Percentiles rank a stretch among this genome's conserved stretches.
Evolutionary conservation across 371 early-diverging fungal genomes (phyloP).

Genomic region (Circinella umbellata): DNA sequence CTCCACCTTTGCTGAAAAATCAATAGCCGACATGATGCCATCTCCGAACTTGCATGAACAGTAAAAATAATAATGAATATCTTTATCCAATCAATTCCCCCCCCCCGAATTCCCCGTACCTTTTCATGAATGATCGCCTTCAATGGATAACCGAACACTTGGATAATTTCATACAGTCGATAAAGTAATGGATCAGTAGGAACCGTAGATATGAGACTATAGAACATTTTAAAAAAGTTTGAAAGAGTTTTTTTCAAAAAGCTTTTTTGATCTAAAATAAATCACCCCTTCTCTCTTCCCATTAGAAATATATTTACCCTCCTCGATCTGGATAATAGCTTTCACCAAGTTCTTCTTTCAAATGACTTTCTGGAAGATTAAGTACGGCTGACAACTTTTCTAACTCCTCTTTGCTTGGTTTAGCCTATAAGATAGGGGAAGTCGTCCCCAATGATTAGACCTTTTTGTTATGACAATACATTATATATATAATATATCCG

Average conservation of each 20-base stretch:
- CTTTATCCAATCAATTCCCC: neutral
- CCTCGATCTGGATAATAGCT: constrained; percentile 64
- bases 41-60: constrained; percentile 49
- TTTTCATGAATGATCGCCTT: constrained; percentile 62
- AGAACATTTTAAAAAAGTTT: neutral
- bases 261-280: no score
- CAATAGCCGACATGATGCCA: constrained; percentile 64
- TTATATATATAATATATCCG: no score
- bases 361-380: constrained; percentile 57
- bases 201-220: constrained; percentile 47
- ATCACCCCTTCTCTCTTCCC: no score
- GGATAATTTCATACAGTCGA: constrained; percentile 59
- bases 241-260: no score
- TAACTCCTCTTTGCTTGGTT: constrained; percentile 55
- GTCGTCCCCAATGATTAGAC: no score
- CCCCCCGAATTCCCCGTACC: constrained; percentile 22
- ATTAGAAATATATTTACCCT: constrained; percentile 29
- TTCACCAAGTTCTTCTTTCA: constrained; percentile 56
- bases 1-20: constrained; percentile 64
- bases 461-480: no score
- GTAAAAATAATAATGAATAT: no score
- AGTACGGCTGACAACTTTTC: constrained; percentile 53
- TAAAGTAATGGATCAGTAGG: constrained; percentile 63
- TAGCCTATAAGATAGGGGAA: constrained; percentile 34
- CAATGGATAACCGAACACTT: constrained; percentile 59